A percentile compares a stretch with the other conserved stretches of the same genome.
phyloP scores from a whole-genome alignment of 345 rosid genomes.

The Geranium brycei region DNA sequence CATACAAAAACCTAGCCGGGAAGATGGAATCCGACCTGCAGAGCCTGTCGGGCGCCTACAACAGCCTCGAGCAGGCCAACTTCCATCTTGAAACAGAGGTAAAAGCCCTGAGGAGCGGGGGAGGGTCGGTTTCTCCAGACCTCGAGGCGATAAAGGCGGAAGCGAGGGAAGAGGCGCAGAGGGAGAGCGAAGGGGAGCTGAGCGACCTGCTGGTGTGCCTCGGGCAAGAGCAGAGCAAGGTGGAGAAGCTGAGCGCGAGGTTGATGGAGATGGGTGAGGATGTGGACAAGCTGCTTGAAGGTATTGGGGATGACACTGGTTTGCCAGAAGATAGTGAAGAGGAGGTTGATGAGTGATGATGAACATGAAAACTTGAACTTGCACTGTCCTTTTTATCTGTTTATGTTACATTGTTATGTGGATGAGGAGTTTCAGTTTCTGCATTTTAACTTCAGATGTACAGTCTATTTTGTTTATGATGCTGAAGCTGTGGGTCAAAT shows the following conservation, averaged over 20 bases:
- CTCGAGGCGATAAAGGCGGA: constrained; percentile 58
- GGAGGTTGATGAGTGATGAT: constrained; percentile 31
- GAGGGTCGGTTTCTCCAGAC: constrained; percentile 35
- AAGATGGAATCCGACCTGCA: constrained; percentile 79
- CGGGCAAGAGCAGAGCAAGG: constrained; percentile 95
- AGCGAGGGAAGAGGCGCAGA: constrained; percentile 90
- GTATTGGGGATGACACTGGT: constrained; percentile 69
- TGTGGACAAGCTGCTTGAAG: constrained; percentile 72
- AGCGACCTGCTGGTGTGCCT: constrained; percentile 93
- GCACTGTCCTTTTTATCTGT: neutral
- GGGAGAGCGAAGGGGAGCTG: constrained; percentile 86
- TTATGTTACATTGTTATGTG: too few relatives aligned
- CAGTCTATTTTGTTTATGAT: too few relatives aligned
- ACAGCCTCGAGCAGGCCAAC: constrained; percentile 71
- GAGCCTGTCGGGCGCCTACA: constrained; percentile 82
- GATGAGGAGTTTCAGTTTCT: too few relatives aligned
- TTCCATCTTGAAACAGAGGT: constrained; percentile 68
- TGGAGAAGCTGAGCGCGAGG: constrained; percentile 65
- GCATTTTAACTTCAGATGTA: too few relatives aligned
- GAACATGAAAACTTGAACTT: neutral
- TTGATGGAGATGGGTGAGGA: constrained; percentile 78
- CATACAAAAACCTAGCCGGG: constrained; percentile 52
- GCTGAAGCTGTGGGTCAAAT: too few relatives aligned
- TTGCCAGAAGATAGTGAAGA: constrained; percentile 62
- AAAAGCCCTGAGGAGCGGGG: constrained; percentile 58